Evolutionary conservation across 1,284 basidiomycete species (phyloP), one percentile per base, ranked within the genome.

Genomic region (Waitea zeae): DNA sequence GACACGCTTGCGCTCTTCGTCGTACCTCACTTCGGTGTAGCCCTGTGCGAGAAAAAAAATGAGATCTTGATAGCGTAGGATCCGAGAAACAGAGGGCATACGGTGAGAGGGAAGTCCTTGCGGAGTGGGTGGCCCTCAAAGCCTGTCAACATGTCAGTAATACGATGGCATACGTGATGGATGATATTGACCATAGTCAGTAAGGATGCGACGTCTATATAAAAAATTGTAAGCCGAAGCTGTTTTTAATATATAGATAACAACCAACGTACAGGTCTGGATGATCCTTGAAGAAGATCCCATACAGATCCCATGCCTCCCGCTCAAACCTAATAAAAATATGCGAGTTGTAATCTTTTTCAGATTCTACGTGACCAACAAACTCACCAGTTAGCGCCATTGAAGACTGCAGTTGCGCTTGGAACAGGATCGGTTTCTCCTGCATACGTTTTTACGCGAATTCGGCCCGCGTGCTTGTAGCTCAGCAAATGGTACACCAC

Each of bases 81-180:
- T 42, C 19, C 12, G 13, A 17, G 15, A 11, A 7, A 15, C 29
- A 11, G 15, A 14, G 6, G 18, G 54, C 72, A 44, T 51, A 87
- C 87, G 3, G 89, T 95, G 44, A 98, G 58, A 13, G 92, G 93
- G 70, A 97, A 98, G 56, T 98, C 93, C 56, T 99, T 99, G 44
- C 95, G 73, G 39, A 99, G 58, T 11, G 93, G 93, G 54, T 99
- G 90, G 17, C 95, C 95, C 58, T 98, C 95, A 53, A 98, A 98
- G 36, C 89, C 84, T 86, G 44, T n/a, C 18, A n/a, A n/a, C n/a
- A 30, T 31, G 26, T 42, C 45, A 39, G 38, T 33, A 20, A 37
- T 18, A 27, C 42, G 7, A 26, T 26, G 24, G n/a, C 24, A 26
- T 7, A 7, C 24, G 9, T 26, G 7, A 7, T 9, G 24, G 24